phyloP scores from a whole-genome alignment of 2,329 filamentous ascomycete species.

The Rugonectria rugulosa region DNA sequence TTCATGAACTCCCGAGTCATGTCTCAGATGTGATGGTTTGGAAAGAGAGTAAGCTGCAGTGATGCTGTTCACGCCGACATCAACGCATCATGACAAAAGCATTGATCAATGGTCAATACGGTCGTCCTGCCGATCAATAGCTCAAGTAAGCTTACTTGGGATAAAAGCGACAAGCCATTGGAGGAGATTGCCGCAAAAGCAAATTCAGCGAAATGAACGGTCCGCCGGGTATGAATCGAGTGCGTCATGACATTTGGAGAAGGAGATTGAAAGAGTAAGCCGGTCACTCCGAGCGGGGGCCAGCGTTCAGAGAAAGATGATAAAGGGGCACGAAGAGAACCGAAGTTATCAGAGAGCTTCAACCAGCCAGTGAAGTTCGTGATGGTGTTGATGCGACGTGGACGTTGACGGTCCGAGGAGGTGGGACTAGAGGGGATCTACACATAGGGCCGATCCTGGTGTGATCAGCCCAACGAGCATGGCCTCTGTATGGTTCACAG shows the following conservation, averaged over 20 bases:
- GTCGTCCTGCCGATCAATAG: not conserved
- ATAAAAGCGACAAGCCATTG: not conserved
- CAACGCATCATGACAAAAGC: not conserved
- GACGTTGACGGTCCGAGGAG: not conserved
- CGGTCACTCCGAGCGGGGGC: not conserved
- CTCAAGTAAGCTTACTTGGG: not conserved
- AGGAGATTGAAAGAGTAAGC: not conserved
- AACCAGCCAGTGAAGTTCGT: not conserved
- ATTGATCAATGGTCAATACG: not conserved
- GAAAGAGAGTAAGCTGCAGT: not conserved
- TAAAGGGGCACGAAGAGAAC: not conserved
- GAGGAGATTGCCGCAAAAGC: not conserved
- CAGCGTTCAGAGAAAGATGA: not conserved
- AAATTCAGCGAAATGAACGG: not conserved
- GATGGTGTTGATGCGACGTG: not conserved
- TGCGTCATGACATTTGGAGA: constrained; percentile 2
- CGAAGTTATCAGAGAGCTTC: not conserved
- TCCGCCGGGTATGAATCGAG: not conserved
- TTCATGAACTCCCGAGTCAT: not conserved
- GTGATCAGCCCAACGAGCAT: not conserved
- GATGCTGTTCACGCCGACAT: not conserved
- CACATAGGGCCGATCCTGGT: not conserved
- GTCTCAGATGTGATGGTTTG: not conserved
- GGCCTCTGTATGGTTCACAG: not conserved
- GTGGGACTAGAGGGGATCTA: not conserved